Evolutionary conservation across 495 filamentous ascomycete genomes (phyloP), one percentile per base, ranked within the genome.

Genomic region (Penicillium maclennaniae): DNA sequence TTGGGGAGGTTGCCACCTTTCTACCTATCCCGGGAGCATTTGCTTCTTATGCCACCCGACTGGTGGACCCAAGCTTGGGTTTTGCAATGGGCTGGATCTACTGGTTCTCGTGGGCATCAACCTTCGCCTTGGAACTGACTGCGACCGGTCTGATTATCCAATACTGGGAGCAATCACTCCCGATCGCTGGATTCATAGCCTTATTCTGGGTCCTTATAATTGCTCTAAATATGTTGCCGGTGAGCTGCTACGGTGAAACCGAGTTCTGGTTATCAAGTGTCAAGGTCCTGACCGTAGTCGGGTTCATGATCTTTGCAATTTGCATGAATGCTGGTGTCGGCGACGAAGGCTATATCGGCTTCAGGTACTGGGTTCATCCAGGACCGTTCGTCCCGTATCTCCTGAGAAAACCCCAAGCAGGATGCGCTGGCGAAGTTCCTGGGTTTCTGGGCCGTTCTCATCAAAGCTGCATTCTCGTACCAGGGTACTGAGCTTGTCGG

Each of bases 1-100:
- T 71, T n/a, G 83, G 84, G 31, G 86, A 89, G 63, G 85, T 89
- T 80, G 79, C 83, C 12, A 84, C 85, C 12, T 88, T 78, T 58
- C 76, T 88, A 19, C 87, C 87, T 19, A 78, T 87, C 16, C 78
- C 85, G 7, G 86, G 87, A 46, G 79, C 83, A 17, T 86, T 88
- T 57, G 83, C 85, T 14, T 73, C 84, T 40, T 89, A 85, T 67
- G 83, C 82, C 41, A 76, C 83, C 19, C 76, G 85, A 41, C 87
- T 86, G 47, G 78, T 84, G 47, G 84, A 88, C 54, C 74, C 78
- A 42, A 81, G 83, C 49, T 67, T 89, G 45, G 85, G 38, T 5
- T 40, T 40, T 14, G 38, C 38, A 40, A 40, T 40, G 38, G 38
- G 38, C 16, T 40, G 58, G 38, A 40, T 40, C 16, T 40, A 40